Percentiles rank a stretch among this genome's conserved stretches.
These are phyloP conservation scores for Malus hybrid DNA, from an alignment of 331 rosid genomes.

Conservation along the genomic window DNA sequence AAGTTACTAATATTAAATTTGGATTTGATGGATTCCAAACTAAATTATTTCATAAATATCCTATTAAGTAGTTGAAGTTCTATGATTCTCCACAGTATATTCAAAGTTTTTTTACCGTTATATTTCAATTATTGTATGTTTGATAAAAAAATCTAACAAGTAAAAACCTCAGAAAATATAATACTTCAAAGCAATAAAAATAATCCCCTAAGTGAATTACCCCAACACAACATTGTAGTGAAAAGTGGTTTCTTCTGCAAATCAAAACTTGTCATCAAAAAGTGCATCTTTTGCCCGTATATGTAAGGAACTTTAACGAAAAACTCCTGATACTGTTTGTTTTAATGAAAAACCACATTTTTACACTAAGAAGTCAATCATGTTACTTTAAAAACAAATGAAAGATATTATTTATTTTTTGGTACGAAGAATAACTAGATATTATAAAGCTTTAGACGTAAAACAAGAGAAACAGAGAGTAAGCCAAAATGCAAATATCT, in stretches of 20 bases:
- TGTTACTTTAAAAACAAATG: neutral
- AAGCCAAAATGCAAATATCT: neutral
- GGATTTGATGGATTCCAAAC: neutral
- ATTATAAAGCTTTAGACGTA: no score
- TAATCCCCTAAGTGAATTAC: neutral
- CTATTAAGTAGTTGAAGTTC: neutral
- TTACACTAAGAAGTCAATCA: no score
- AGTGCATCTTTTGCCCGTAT: neutral
- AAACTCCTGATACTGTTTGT: no score
- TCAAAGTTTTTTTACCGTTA: no score
- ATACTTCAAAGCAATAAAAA: no score
- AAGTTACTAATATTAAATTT: neutral
- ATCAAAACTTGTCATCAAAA: neutral
- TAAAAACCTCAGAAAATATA: neutral
- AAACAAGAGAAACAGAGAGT: neutral
- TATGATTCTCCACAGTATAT: no score
- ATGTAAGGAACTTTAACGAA: no score
- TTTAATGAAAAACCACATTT: no score
- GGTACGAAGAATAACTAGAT: no score
- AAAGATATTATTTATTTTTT: no score
- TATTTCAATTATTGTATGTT: no score
- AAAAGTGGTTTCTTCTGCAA: neutral
- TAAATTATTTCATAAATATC: neutral
- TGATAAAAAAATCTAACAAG: no score
- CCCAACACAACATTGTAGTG: neutral